phyloP scores from a whole-genome alignment of 139 green algal genomes.

The Zygnema cylindricum region DNA sequence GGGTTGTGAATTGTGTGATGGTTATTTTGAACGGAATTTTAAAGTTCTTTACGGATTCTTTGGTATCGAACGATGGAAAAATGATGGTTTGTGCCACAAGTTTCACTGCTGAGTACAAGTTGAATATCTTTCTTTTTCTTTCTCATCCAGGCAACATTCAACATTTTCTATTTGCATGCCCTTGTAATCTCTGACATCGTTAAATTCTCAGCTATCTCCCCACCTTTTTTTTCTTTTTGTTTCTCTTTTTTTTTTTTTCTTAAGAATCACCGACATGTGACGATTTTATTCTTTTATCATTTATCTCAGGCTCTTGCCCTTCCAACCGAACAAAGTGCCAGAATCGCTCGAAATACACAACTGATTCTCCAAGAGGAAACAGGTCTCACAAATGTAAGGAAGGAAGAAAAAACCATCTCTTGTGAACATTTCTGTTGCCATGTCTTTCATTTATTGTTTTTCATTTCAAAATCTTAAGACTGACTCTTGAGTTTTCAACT shows the following conservation, averaged over 20 bases:
- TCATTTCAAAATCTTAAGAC: too few relatives aligned
- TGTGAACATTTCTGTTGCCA: too few relatives aligned
- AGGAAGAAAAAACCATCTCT: background rate
- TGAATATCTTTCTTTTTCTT: too few relatives aligned
- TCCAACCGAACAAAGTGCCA: slow-evolving; percentile 70
- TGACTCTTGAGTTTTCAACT: too few relatives aligned
- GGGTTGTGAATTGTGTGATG: background rate
- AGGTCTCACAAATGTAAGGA: slow-evolving; percentile 61
- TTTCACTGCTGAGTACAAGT: background rate
- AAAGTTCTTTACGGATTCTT: background rate
- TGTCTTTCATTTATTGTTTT: too few relatives aligned
- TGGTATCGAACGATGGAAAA: background rate
- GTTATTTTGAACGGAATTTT: background rate
- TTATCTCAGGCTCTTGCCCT: slow-evolving; percentile 67
- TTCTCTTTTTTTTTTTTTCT: background rate
- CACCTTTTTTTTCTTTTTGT: too few relatives aligned
- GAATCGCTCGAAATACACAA: slow-evolving; percentile 76
- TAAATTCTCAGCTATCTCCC: background rate
- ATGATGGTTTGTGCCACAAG: background rate
- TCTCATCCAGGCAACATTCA: too few relatives aligned
- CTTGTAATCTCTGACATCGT: background rate
- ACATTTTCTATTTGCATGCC: too few relatives aligned
- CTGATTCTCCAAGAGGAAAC: slow-evolving; percentile 78
- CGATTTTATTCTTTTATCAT: background rate
- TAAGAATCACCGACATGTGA: background rate